A percentile compares a stretch with the other conserved stretches of the same genome.
phyloP scores from a whole-genome alignment of 495 filamentous ascomycete genomes.

The Podospora conica region DNA sequence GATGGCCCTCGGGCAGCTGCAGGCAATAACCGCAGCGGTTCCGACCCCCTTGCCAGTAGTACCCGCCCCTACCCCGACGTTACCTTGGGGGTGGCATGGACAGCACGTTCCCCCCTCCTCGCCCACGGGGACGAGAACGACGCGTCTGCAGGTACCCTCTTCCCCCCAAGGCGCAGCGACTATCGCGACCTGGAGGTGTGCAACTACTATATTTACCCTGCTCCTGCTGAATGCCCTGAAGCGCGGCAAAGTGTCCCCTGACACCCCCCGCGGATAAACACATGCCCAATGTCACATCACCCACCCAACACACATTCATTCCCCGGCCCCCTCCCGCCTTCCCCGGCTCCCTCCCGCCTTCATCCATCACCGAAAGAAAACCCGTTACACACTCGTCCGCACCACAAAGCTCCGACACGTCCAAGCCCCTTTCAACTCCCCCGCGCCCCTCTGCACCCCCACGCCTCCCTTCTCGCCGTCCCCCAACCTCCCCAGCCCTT shows the following conservation, averaged over 20 bases:
- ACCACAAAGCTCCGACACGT: not conserved
- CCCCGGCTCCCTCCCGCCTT: not conserved
- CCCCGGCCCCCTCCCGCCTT: not conserved
- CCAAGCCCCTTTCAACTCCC: not conserved
- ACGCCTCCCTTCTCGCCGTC: too few relatives aligned
- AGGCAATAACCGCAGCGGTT: not conserved
- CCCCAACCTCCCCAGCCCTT: too few relatives aligned
- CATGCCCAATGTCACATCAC: not conserved
- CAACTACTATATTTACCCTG: not conserved
- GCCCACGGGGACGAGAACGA: not conserved
- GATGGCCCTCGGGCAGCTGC: not conserved
- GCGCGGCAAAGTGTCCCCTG: not conserved
- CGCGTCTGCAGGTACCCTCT: not conserved
- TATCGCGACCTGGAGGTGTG: not conserved
- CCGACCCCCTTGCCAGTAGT: not conserved
- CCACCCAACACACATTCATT: not conserved
- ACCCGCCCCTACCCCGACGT: not conserved
- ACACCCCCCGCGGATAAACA: not conserved
- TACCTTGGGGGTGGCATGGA: not conserved
- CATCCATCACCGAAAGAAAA: too few relatives aligned
- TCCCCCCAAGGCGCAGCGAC: not conserved
- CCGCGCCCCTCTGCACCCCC: not conserved
- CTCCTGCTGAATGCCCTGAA: not conserved
- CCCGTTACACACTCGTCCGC: not conserved
- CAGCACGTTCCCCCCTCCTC: not conserved